Conservation (phyloP, 306 rosid genomes). For the Biancaea sappan region DNA sequence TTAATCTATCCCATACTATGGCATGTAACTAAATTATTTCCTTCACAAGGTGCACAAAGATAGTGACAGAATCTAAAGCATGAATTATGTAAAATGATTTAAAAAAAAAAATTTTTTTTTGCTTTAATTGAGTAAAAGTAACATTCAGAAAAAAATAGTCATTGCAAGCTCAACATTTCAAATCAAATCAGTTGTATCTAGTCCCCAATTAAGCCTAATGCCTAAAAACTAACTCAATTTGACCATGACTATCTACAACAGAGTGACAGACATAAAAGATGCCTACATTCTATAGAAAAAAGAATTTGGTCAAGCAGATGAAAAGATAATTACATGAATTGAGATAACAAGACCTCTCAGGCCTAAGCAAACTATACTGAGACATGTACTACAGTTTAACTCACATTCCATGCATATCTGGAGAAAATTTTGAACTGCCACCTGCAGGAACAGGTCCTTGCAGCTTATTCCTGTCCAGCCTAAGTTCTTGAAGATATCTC, state of each 20-base stretch:
- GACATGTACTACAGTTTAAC: slow-evolving; percentile 41
- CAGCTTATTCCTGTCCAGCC: slow-evolving; percentile 84
- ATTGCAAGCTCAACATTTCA: neutral
- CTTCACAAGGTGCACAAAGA: neutral
- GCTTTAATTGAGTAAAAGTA: neutral
- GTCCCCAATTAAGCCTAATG: neutral
- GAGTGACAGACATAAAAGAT: neutral
- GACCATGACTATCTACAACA: neutral
- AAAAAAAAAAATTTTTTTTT: neutral
- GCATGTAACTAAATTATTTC: neutral
- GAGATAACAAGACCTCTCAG: neutral
- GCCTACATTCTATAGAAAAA: neutral
- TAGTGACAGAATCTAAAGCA: neutral
- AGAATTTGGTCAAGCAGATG: neutral
- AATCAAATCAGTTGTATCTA: slow-evolving; percentile 7
- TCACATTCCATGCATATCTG: slow-evolving; percentile 64
- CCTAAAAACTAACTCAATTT: neutral
- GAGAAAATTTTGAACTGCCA: slow-evolving; percentile 32
- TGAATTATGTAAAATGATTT: neutral
- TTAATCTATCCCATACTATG: neutral
- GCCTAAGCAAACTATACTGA: slow-evolving; percentile 7
- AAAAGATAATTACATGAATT: slow-evolving; percentile 13
- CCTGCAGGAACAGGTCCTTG: slow-evolving; percentile 81
- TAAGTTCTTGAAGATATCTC: slow-evolving; percentile 73
- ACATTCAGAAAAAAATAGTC: slow-evolving; percentile 4